These are phyloP conservation scores for Lasiodiplodia sp. DNA, from an alignment of 2,329 filamentous ascomycete species.

Conservation along the genomic window DNA sequence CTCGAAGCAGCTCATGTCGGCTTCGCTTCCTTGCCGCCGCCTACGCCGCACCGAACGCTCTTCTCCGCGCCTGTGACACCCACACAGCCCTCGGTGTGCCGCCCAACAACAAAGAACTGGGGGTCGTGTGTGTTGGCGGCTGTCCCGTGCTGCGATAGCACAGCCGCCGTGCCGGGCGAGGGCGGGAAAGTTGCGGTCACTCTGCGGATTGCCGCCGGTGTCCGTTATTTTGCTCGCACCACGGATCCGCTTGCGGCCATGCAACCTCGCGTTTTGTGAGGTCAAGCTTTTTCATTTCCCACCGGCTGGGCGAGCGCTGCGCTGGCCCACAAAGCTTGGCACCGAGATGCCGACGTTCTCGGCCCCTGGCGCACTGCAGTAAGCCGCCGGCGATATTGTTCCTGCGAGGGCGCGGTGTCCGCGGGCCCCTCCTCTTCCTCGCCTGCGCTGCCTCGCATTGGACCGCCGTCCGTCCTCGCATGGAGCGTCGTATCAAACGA, in stretches of 20 bases:
- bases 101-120: not conserved
- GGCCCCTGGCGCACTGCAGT: not conserved
- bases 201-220: not conserved
- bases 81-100: not conserved
- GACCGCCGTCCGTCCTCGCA: not conserved
- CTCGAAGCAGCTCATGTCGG: not conserved
- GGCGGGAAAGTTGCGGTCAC: constrained; percentile 19
- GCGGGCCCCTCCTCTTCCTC: not conserved
- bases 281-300: constrained; percentile 19
- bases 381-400: not conserved
- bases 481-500: not conserved
- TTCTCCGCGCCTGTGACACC: not conserved
- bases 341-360: not conserved
- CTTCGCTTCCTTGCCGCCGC: not conserved
- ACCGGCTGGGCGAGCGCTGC: constrained; percentile 1
- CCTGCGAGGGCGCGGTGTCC: not conserved
- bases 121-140: not conserved
- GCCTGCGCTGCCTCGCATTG: not conserved
- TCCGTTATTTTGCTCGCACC: not conserved
- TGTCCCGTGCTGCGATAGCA: not conserved
- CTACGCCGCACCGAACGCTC: not conserved
- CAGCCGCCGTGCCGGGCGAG: not conserved
- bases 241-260: not conserved
- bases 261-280: not conserved
- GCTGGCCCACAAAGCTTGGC: constrained; percentile 18